Evolutionary conservation across 768 basidiomycete species (phyloP).

Genomic region (Tephrocybe sp.): DNA sequence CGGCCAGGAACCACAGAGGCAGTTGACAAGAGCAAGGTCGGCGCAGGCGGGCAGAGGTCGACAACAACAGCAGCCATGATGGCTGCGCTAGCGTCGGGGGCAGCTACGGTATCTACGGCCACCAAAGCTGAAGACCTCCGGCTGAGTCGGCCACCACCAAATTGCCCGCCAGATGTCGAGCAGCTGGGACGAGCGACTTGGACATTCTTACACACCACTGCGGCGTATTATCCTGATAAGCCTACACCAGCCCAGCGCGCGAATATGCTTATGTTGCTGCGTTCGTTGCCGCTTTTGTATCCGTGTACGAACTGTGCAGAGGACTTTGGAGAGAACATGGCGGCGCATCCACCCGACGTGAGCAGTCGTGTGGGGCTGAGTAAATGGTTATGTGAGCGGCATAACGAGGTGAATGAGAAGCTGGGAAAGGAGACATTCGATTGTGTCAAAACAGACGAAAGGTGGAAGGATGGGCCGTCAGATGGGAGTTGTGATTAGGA

Average conservation of each 20-base stretch:
- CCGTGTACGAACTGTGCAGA: slow-evolving; percentile 85
- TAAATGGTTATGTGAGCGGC: slow-evolving; percentile 86
- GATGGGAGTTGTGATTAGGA: slow-evolving; percentile 85
- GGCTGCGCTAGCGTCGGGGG: slow-evolving; percentile 24
- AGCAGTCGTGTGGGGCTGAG: slow-evolving; percentile 65
- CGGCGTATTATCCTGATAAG: slow-evolving; percentile 89
- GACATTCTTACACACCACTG: slow-evolving; percentile 95
- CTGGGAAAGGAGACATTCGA: slow-evolving; percentile 84
- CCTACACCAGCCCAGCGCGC: slow-evolving; percentile 74
- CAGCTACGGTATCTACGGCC: slow-evolving; percentile 17
- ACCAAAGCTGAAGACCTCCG: slow-evolving; percentile 23
- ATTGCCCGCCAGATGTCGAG: slow-evolving; percentile 91
- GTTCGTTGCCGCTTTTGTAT: slow-evolving; percentile 78
- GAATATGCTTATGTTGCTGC: slow-evolving; percentile 80
- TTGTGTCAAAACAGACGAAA: slow-evolving; percentile 76
- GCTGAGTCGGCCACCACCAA: slow-evolving; percentile 42
- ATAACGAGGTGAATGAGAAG: slow-evolving; percentile 88
- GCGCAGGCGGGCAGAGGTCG: slow-evolving; percentile 12
- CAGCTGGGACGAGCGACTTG: slow-evolving; percentile 90
- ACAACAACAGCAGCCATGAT: slow-evolving; percentile 24
- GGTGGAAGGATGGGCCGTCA: slow-evolving; percentile 88
- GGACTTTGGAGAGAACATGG: slow-evolving; percentile 75
- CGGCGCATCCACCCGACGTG: slow-evolving; percentile 71
- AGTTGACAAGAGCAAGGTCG: slow-evolving; percentile 20
- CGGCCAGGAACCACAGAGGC: slow-evolving; percentile 40